A percentile compares a stretch with the other conserved stretches of the same genome.
Conservation (phyloP, 352 stramenopile species). For the Phytophthora cryptogea region DNA sequence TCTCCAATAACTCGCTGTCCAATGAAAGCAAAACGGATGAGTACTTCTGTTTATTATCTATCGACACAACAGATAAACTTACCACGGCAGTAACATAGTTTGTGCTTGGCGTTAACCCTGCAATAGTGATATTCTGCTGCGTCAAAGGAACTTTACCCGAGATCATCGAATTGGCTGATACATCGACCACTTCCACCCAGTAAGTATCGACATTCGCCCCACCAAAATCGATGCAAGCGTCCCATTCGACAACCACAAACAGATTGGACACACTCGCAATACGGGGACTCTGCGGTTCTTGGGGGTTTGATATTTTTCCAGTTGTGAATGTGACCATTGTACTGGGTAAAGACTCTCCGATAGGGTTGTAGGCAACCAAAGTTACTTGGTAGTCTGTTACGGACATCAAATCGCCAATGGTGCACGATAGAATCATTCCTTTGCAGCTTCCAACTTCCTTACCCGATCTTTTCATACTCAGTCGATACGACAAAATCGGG, state of each 20-base stretch:
- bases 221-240: slow-evolving; percentile 46
- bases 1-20: slow-evolving; percentile 36
- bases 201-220: slow-evolving; percentile 51
- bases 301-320: slow-evolving; percentile 26
- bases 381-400: slow-evolving; percentile 50
- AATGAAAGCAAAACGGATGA: background rate
- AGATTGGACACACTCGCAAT: slow-evolving; percentile 22
- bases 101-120: slow-evolving; percentile 23
- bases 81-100: slow-evolving; percentile 57
- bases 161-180: background rate
- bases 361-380: slow-evolving; percentile 40
- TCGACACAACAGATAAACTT: slow-evolving; percentile 15
- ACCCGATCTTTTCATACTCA: slow-evolving; percentile 28
- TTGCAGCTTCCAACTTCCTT: slow-evolving; percentile 39
- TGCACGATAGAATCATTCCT: slow-evolving; percentile 49
- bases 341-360: slow-evolving; percentile 42
- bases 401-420: slow-evolving; percentile 41
- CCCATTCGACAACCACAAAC: slow-evolving; percentile 40
- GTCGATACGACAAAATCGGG: slow-evolving; percentile 44
- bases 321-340: slow-evolving; percentile 29
- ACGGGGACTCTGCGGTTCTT: slow-evolving; percentile 34
- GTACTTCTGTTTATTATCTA: background rate
- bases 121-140: slow-evolving; percentile 27
- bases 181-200: slow-evolving; percentile 28
- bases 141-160: slow-evolving; percentile 19